Evolutionary conservation across 805 yeast genomes (phyloP), one percentile per base, ranked within the genome.

Genomic region (Wickerhamomyces kurtzmanii): DNA sequence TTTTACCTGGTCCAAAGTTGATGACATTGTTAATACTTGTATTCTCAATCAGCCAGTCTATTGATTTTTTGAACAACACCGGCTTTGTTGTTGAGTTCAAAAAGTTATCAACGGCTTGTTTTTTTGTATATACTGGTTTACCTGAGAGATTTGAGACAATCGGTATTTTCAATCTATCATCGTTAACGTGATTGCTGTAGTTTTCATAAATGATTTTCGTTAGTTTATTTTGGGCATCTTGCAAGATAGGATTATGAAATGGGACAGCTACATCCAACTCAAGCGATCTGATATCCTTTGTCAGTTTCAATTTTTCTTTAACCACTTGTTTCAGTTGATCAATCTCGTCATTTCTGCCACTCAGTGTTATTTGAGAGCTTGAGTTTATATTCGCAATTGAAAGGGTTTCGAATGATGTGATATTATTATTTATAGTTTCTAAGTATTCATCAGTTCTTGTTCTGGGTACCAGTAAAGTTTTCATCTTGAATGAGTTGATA

Each of bases 11-110:
- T n/a, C n/a, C n/a, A n/a, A n/a, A n/a, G n/a, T n/a, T n/a, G n/a
- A n/a, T n/a, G n/a, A n/a, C n/a, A 89, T 87, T 23, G 93, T 89
- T 11, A 97, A 96, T 3, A 87, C 89, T 47, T 87, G 89, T 49
- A 85, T 87, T 30, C 97, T 96, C 5, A 76, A 82, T 18, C 58
- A 51, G 24, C 59, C 57, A 32, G 22, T 55, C 46, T 31, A 64
- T 45, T 2, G 65, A 51, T 22, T 47, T 34, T 19, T 49, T 47
- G 59, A 70, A 67, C 30, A 50, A 51, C 5, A 67, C 74, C 0
- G 71, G 67, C n/a, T 40, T 39, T 12, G 61, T 54, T 36, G 58
- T 62, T n/a, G 53, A 58, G 5, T 37, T 32, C n/a, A 65, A 49
- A 10, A 65, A 56, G 13, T 55, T 50, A 9, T 33, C 40, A 6